These are phyloP conservation scores for Leishmania mexicana DNA, from an alignment of 208 protist genomes.

Conservation along the genomic window DNA sequence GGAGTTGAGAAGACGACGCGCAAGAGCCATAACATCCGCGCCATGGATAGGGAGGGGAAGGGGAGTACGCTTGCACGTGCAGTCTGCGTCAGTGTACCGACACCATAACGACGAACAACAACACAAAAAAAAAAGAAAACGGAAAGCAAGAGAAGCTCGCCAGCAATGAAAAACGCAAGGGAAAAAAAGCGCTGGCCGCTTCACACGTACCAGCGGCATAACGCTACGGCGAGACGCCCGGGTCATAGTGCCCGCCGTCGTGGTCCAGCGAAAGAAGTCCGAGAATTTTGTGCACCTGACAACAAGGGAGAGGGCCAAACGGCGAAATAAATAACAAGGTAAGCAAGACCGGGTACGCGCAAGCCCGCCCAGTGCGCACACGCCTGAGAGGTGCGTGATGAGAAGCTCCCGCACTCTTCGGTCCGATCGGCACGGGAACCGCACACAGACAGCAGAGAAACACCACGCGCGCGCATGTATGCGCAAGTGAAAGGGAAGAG, in stretches of 20 bases:
- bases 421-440: background rate
- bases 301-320: conserved; percentile 1
- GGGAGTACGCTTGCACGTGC: background rate
- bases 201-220: background rate
- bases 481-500: background rate
- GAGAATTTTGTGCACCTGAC: background rate
- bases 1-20: background rate
- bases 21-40: background rate
- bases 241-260: too few species aligned
- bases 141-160: too few species aligned
- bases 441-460: background rate
- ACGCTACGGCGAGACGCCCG: background rate
- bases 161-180: background rate
- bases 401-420: background rate
- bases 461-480: too few species aligned
- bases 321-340: background rate
- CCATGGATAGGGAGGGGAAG: background rate
- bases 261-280: background rate
- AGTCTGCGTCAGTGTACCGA: background rate
- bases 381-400: background rate
- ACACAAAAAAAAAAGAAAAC: too few species aligned
- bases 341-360: too few species aligned
- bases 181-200: background rate
- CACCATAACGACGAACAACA: background rate
- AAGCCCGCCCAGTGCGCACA: background rate